Evolutionary conservation across 108 stramenopile genomes (phyloP), one percentile per base, ranked within the genome.

Genomic region (Pinguiococcus pyrenoidosus): DNA sequence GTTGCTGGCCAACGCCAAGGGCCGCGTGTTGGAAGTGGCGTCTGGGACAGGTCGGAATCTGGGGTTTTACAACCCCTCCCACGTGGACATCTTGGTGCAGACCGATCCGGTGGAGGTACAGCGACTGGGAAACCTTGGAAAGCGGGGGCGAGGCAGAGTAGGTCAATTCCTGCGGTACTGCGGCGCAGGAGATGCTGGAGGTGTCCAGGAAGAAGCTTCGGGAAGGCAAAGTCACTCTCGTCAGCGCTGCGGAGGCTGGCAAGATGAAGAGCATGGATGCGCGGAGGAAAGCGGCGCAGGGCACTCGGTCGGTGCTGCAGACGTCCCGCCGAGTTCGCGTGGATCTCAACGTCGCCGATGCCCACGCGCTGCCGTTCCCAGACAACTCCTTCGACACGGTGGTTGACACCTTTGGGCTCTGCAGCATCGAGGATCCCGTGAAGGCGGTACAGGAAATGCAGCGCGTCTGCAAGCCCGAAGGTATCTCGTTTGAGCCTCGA

Each of bases 361-460:
- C 78, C 33, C 37, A 54, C 1, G 51, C 66, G 12, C 37, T 78
- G 10, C 29, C 46, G 1, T 84, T 79, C 57, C 59, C 71, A 2
- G 73, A 81, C 37, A 44, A 72, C 23, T 57, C 46, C 3, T 87
- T 84, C 55, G 86, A 87, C 62, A 83, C 83, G 1, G 76, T 87
- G 10, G 84, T 86, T 4, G 85, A 87, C 66, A 86, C 89, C 0
- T 92, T 92, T 59, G 86, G 89, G 10, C 69, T 92, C 12, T 92
- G 89, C 59, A 77, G 75, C 30, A 80, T 77, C 51, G 72, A 85
- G 33, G 84, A 92, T 60, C 89, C 89, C 5, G 74, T 78, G 4
- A 61, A 41, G 0, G 84, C 81, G 2, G 60, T 92, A 32, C 64
- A 56, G 40, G 86, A 87, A 56, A 78, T 87, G 67, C 64, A 63